Conservation (phyloP, 345 rosid species). For the Garcia nutans region DNA sequence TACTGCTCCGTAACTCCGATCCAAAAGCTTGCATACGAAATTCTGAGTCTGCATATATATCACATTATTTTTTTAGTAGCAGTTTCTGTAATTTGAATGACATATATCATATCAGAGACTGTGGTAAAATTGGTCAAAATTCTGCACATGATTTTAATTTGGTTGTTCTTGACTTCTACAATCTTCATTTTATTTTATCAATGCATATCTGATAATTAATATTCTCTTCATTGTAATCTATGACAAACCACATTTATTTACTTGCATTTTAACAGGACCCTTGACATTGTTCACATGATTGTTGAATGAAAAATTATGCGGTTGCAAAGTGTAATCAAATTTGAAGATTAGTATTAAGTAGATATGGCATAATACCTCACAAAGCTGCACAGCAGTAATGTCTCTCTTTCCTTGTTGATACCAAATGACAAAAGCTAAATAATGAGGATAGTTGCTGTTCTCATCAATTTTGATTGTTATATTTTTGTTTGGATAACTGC, state of each 20-base stretch:
- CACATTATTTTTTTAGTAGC: background rate
- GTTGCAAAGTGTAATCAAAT: background rate
- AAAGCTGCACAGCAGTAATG: constrained; percentile 68
- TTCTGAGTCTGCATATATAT: constrained; percentile 47
- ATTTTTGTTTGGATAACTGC: constrained; percentile 59
- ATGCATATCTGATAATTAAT: background rate
- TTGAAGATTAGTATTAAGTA: too few species aligned
- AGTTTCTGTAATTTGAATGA: background rate
- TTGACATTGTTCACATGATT: background rate
- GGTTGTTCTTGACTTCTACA: background rate
- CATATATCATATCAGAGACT: background rate
- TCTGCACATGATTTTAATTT: background rate
- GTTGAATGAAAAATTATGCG: background rate
- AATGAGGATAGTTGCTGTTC: constrained; percentile 61
- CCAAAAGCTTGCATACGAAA: constrained; percentile 54
- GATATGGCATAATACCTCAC: constrained; percentile 45
- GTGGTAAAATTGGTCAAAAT: background rate
- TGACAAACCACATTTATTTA: background rate
- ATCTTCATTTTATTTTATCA: background rate
- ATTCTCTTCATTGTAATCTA: background rate
- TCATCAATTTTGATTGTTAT: constrained; percentile 69
- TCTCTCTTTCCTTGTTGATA: constrained; percentile 67
- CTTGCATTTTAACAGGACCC: background rate
- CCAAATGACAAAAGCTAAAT: constrained; percentile 59
- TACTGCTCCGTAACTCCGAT: constrained; percentile 49